Evolutionary conservation across 306 rosid species (phyloP).

Genomic region (Sesbania bispinosa): DNA sequence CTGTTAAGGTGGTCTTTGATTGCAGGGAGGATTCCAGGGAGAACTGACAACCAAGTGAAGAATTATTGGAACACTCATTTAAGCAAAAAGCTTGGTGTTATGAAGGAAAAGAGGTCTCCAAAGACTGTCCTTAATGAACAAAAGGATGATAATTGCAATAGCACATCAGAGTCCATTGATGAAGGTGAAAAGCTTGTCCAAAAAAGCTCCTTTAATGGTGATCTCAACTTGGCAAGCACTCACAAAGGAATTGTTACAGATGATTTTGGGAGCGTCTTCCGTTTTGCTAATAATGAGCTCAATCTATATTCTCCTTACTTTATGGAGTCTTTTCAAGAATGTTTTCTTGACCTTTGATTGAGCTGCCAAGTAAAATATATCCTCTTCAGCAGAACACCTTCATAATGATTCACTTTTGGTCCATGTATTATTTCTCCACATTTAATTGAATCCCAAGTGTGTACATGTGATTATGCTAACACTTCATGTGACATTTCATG

Average conservation of each 20-base stretch:
- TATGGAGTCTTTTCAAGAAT: conserved; percentile 24
- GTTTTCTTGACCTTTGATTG: conserved; percentile 22
- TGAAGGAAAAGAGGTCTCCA: conserved; percentile 13
- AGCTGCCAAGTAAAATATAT: not conserved
- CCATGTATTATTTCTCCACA: no score
- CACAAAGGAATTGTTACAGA: conserved; percentile 1
- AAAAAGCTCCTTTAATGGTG: not conserved
- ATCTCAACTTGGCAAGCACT: not conserved
- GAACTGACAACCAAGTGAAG: conserved; percentile 73
- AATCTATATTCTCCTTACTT: not conserved
- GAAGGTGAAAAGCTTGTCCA: not conserved
- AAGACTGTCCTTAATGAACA: not conserved
- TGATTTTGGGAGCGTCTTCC: conserved; percentile 13
- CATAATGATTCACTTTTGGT: no score
- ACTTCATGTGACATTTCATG: no score
- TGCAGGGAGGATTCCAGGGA: conserved; percentile 72
- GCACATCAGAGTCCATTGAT: not conserved
- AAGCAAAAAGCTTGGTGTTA: conserved; percentile 49
- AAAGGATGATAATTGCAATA: not conserved
- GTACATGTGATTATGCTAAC: no score
- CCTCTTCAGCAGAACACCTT: no score
- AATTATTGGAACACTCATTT: conserved; percentile 66
- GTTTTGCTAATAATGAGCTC: conserved; percentile 17
- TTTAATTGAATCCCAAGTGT: no score
- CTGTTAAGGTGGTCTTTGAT: conserved; percentile 59